Evolutionary conservation across 140 eudicot species (phyloP), one percentile per base, ranked within the genome.

Genomic region (Senecio squalidus): DNA sequence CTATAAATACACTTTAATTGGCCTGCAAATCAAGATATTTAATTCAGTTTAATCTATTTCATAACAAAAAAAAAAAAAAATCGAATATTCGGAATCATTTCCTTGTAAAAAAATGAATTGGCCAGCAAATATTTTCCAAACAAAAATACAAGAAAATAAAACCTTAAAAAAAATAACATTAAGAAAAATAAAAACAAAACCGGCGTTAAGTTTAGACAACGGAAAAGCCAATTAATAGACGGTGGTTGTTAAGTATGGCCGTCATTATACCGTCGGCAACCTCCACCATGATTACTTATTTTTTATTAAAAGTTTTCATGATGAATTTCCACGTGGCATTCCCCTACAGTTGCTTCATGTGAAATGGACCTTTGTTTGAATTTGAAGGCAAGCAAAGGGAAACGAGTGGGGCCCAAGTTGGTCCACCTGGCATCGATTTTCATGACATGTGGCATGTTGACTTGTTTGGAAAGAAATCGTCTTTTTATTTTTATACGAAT

Each of bases 201-300:
- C 72, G 77, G 77, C 72, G 60, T 55, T 55, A 55, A 54, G 44
- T 55, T 64, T 72, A 55, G 72, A 72, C 77, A 64, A 64, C 26
- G 59, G 39, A 72, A 64, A 64, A 64, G 51, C 72, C 77, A 72
- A 72, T 64, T 36, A 24, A 46, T 6, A 46, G 77, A 36, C 77
- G 77, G 76, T 71, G 54, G 71, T 71, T 71, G 71, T 63, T 13
- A 64, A 62, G 70, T 60, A 48, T 40, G 70, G 76, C 64, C 64
- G 61, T 41, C 53, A 55, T 56, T 33, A 58, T 58, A 45, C 28
- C 52, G 74, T 69, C 75, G 75, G 75, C 68, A 69, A 49, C 58
- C 53, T 44, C 57, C 64, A 25, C 0, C 18, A 49, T 64, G 24
- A 34, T 71, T 55, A 44, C 6, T 3, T 5, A 61, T 62, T 25